Evolutionary conservation across 345 rosid genomes (phyloP), one percentile per base, ranked within the genome.

Genomic region (Bruguiera sexangula): DNA sequence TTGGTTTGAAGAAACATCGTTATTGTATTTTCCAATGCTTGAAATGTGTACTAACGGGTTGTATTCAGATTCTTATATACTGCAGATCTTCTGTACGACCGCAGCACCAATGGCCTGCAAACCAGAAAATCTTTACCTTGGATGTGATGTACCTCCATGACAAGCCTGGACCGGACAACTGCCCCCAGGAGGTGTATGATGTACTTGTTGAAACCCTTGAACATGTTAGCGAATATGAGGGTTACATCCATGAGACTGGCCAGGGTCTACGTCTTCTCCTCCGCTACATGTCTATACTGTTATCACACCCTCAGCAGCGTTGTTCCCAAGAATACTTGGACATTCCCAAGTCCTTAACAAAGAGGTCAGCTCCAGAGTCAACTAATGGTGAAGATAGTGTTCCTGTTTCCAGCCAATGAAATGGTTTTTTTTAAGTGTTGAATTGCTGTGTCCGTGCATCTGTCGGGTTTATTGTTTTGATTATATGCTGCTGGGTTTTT

Each of bases 91-190:
- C 96, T 3, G 60, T 78, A 48, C 77, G 70, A 65, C 97, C 98
- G 61, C 88, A 81, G 9, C 86, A 88, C 68, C 89, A 87, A 21
- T 91, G 94, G 96, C 87, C 89, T 3, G 54, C 78, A 24, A 87
- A 80, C 86, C 93, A 87, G 80, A 91, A 88, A 76, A 81, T 78
- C 68, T 91, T 94, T 88, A 89, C 96, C 8, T 63, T 94, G 53
- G 98, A 94, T 81, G 97, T 94, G 72, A 82, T 94, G 82, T 91
- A 94, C 80, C 87, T 94, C 63, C 97, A 94, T 3, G 90, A 91
- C 76, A 94, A 91, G 80, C 97, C 98, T 46, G 82, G 89, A 34
- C 92, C 87, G 8, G 95, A 89, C 52, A 94, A 91, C 76, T 91
- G 96, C 78, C 97, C 97, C 8, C 97, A 94, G 78, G 87, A 79